Evolutionary conservation across 495 filamentous ascomycete genomes (phyloP).

Genomic region (Umbilicaria muhlenbergii): DNA sequence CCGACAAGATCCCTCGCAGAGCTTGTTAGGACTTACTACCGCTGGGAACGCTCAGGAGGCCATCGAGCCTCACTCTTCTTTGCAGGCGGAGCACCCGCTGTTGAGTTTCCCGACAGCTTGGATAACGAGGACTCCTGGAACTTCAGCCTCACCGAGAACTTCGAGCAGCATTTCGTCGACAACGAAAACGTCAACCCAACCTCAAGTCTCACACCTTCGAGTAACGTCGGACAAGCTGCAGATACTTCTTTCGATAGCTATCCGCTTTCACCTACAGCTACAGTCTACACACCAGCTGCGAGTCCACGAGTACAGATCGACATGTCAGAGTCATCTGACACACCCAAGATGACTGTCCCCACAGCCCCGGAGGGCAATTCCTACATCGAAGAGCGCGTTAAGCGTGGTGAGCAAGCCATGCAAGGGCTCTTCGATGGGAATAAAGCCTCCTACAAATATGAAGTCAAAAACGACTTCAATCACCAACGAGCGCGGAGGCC

Average conservation of each 20-base stretch:
- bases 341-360: no score
- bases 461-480: conserved; percentile 32
- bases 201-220: neutral
- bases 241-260: no score
- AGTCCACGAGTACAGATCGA: no score
- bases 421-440: conserved; percentile 32
- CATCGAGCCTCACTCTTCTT: conserved; percentile 71
- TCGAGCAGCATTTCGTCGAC: conserved; percentile 45
- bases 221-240: neutral
- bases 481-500: conserved; percentile 20
- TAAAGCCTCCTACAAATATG: conserved; percentile 30
- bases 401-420: conserved; percentile 31
- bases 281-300: no score
- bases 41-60: conserved; percentile 76
- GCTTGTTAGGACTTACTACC: conserved; percentile 65
- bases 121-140: conserved; percentile 63
- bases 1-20: conserved; percentile 53
- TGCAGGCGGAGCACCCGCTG: conserved; percentile 54
- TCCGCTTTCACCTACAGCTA: no score
- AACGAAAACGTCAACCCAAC: conserved; percentile 6
- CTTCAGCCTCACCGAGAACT: conserved; percentile 75
- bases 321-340: no score
- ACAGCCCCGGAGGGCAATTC: conserved; percentile 23
- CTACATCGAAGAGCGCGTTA: conserved; percentile 32
- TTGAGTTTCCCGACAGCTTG: conserved; percentile 27